Conservation (phyloP, 768 basidiomycete species). For the Suillus ampliporus region DNA sequence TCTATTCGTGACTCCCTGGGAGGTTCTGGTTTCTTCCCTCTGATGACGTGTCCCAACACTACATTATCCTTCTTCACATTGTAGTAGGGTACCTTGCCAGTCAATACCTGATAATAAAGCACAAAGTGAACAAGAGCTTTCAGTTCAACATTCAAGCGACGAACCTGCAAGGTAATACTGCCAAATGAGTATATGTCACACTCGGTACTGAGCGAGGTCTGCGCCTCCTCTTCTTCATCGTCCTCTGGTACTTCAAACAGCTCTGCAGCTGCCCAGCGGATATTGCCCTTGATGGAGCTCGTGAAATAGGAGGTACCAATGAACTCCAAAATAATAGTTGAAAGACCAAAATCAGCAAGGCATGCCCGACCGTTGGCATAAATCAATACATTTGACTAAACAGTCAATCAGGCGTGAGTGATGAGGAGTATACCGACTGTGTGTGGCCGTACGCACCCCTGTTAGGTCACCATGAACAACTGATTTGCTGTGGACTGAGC, state of each 20-base stretch:
- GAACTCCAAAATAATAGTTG: conserved; percentile 42
- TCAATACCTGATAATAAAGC: no score
- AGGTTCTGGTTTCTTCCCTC: no score
- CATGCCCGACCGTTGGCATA: conserved; percentile 44
- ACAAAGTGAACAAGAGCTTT: no score
- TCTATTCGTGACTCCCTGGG: no score
- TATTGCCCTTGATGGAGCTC: conserved; percentile 41
- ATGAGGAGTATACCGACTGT: background rate
- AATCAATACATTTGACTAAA: conserved; percentile 32
- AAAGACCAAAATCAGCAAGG: conserved; percentile 51
- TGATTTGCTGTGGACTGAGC: background rate
- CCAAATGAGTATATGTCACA: no score
- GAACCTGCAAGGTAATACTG: no score
- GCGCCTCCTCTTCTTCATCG: no score
- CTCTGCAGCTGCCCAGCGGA: conserved; percentile 50
- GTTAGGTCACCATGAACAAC: conserved; percentile 13
- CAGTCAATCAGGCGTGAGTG: background rate
- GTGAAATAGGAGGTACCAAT: conserved; percentile 24
- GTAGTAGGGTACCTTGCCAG: no score
- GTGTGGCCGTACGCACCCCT: conserved; percentile 1
- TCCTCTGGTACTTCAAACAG: conserved; percentile 33
- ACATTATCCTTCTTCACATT: no score
- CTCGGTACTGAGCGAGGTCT: no score
- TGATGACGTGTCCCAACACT: no score
- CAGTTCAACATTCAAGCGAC: no score